Conservation (phyloP, 306 rosid species). For the Canavalia ensiformis region DNA sequence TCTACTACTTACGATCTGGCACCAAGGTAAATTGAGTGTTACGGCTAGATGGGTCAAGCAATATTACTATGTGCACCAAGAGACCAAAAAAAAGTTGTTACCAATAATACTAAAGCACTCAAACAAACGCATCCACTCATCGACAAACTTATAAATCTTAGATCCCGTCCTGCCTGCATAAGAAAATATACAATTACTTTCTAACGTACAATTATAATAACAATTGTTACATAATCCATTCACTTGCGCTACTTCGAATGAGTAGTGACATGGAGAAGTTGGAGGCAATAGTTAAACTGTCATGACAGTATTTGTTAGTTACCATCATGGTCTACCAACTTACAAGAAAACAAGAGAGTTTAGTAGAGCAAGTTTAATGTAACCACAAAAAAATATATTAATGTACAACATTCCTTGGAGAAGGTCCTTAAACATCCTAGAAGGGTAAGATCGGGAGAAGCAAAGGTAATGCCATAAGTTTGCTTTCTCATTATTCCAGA, state of each 20-base stretch:
- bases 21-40: constrained; percentile 30
- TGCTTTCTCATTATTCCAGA: constrained; percentile 12
- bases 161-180: constrained; percentile 87
- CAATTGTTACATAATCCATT: constrained; percentile 22
- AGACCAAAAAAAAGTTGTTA: constrained; percentile 47
- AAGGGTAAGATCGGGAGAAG: constrained; percentile 8
- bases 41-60: constrained; percentile 37
- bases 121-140: constrained; percentile 73
- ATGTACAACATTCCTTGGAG: too few species aligned
- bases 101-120: constrained; percentile 66
- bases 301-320: background rate
- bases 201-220: background rate
- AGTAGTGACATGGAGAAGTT: background rate
- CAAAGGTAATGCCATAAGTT: constrained; percentile 21
- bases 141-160: constrained; percentile 72
- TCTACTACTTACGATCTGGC: constrained; percentile 61
- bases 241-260: background rate
- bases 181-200: constrained; percentile 18
- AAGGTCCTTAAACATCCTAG: constrained; percentile 26
- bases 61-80: constrained; percentile 13
- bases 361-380: too few species aligned
- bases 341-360: too few species aligned
- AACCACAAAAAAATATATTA: too few species aligned
- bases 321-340: background rate
- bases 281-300: background rate